phyloP scores from a whole-genome alignment of 202 grass and related monocot species.

The Bolboschoenoplectus hybrid region DNA sequence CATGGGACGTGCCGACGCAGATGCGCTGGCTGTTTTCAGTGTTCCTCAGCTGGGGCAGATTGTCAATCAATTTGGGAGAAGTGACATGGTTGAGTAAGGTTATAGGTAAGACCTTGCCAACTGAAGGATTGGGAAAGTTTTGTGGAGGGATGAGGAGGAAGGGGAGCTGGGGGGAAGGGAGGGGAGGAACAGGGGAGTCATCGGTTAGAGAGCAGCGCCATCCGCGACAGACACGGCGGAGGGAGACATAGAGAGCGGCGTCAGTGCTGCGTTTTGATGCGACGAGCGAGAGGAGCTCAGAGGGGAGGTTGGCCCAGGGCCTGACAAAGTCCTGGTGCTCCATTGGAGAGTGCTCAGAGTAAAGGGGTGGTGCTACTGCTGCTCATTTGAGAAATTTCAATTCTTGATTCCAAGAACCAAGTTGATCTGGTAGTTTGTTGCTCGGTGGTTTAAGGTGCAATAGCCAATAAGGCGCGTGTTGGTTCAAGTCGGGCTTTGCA shows the following conservation, averaged over 20 bases:
- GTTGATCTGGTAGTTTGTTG: too few relatives aligned
- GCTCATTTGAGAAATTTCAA: not conserved
- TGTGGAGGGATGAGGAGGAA: not conserved
- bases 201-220: not conserved
- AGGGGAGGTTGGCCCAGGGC: not conserved
- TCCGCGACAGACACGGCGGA: not conserved
- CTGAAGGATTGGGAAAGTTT: not conserved
- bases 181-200: not conserved
- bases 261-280: not conserved
- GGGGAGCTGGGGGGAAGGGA: not conserved
- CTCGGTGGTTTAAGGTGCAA: too few relatives aligned
- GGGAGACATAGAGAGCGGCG: not conserved
- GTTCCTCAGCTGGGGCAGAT: not conserved
- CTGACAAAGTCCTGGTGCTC: not conserved
- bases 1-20: conserved; percentile 12
- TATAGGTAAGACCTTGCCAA: not conserved
- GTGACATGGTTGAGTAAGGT: not conserved
- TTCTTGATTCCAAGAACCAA: not conserved
- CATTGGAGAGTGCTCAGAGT: not conserved
- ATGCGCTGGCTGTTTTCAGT: not conserved
- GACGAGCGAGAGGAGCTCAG: not conserved
- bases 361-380: not conserved
- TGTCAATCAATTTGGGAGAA: not conserved
- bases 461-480: too few relatives aligned
- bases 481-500: too few relatives aligned